Conservation (phyloP, 2,329 filamentous ascomycete species). For the Penicillium digitatum region DNA sequence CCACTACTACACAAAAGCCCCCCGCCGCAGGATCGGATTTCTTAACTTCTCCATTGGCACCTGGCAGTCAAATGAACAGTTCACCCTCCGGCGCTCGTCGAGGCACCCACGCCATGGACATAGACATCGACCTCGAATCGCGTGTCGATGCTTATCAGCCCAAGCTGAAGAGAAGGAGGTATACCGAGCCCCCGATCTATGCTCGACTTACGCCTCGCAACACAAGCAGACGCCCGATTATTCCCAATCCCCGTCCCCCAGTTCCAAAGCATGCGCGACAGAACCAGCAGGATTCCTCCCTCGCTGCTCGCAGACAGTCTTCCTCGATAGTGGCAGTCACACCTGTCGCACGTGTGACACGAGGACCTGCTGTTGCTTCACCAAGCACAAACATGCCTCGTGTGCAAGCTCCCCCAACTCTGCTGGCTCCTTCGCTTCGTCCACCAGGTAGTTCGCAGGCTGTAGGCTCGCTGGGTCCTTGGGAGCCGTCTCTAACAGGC, state of each 20-base stretch:
- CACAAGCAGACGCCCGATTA: slow-evolving; percentile 41
- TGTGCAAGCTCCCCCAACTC: slow-evolving; percentile 12
- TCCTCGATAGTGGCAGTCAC: slow-evolving; percentile 14
- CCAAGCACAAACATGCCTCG: slow-evolving; percentile 31
- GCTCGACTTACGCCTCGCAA: slow-evolving; percentile 44
- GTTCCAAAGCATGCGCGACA: slow-evolving; percentile 33
- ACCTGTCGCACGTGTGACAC: slow-evolving; percentile 13
- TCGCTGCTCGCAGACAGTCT: slow-evolving; percentile 22
- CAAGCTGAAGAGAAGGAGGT: slow-evolving; percentile 49
- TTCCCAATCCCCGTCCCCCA: slow-evolving; percentile 36
- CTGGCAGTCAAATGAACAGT: slow-evolving; percentile 26
- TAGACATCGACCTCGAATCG: slow-evolving; percentile 23
- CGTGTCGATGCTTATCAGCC: slow-evolving; percentile 36
- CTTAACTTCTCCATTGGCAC: slow-evolving; percentile 13
- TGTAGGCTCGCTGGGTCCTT: slow-evolving; percentile 37
- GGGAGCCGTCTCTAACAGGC: slow-evolving; percentile 62
- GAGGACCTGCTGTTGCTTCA: slow-evolving; percentile 17
- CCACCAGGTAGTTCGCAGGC: slow-evolving; percentile 4
- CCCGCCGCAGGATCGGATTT: slow-evolving; percentile 16
- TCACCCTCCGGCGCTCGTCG: slow-evolving; percentile 25
- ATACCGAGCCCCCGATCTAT: slow-evolving; percentile 53
- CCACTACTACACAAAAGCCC: slow-evolving; percentile 14
- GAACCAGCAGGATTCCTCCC: slow-evolving; percentile 17
- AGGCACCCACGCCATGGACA: slow-evolving; percentile 22
- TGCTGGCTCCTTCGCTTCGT: slow-evolving; percentile 6